Evolutionary conservation across 257 asterid genomes (phyloP).

Genomic region (Cynanchum wilfordii): DNA sequence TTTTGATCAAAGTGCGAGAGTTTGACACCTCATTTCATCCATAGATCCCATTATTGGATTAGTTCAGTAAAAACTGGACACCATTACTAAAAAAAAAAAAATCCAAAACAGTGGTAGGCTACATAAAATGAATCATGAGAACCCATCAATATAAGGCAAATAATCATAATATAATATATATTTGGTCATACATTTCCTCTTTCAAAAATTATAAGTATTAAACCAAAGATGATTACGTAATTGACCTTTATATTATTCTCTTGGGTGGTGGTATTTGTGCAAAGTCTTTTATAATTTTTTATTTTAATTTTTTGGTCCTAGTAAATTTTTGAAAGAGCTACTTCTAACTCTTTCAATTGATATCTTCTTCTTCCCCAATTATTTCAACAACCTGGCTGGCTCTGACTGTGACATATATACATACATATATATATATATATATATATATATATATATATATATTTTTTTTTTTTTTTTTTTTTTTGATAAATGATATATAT

Average conservation of each 20-base stretch:
- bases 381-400: slow-evolving; percentile 44
- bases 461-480: neutral
- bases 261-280: slow-evolving; percentile 1
- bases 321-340: slow-evolving; percentile 11
- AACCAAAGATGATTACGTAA: slow-evolving; percentile 29
- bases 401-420: slow-evolving; percentile 35
- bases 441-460: too few relatives aligned
- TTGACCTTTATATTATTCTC: slow-evolving; percentile 10
- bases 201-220: neutral
- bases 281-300: too few relatives aligned
- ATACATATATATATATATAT: too few relatives aligned
- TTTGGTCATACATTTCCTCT: neutral
- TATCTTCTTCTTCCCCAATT: slow-evolving; percentile 35
- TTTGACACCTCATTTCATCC: too few relatives aligned
- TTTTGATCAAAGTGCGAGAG: too few relatives aligned
- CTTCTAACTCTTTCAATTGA: slow-evolving; percentile 24
- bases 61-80: too few relatives aligned
- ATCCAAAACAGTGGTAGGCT: slow-evolving; percentile 23
- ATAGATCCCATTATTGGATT: too few relatives aligned
- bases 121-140: neutral
- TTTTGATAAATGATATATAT: too few relatives aligned
- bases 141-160: slow-evolving; percentile 5
- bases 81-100: too few relatives aligned
- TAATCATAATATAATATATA: slow-evolving; percentile 13
- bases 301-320: too few relatives aligned